phyloP scores from a whole-genome alignment of 257 asterid species.

The Nemophila menziesii region DNA sequence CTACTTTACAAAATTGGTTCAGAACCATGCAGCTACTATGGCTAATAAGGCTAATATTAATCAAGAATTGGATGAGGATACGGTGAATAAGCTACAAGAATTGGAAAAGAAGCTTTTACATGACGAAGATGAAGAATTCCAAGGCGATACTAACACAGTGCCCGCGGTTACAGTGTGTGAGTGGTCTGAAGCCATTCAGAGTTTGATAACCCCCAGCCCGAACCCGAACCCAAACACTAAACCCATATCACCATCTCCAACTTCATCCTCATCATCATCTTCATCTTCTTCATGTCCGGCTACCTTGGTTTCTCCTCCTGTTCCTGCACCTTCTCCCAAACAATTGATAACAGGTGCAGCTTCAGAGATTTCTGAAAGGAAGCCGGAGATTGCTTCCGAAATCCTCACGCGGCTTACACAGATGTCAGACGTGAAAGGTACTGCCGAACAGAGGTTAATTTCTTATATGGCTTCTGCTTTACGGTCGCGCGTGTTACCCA shows the following conservation, averaged over 20 bases:
- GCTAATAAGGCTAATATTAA: slow-evolving; percentile 7
- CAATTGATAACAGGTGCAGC: slow-evolving; percentile 51
- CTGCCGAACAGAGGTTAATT: slow-evolving; percentile 49
- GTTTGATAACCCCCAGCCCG: slow-evolving; percentile 20
- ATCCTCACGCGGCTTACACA: slow-evolving; percentile 75
- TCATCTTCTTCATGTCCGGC: slow-evolving; percentile 71
- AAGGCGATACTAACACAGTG: slow-evolving; percentile 22
- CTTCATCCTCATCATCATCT: slow-evolving; percentile 72
- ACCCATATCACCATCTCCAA: slow-evolving; percentile 49
- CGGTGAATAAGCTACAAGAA: slow-evolving; percentile 52
- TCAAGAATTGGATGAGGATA: slow-evolving; percentile 30
- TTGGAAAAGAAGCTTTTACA: slow-evolving; percentile 64
- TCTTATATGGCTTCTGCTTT: slow-evolving; percentile 28
- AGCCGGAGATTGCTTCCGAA: slow-evolving; percentile 39
- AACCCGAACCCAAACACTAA: slow-evolving; percentile 21
- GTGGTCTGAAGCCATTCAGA: slow-evolving; percentile 71
- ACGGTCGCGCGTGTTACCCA: slow-evolving; percentile 39
- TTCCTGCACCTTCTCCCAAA: slow-evolving; percentile 39
- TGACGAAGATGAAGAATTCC: slow-evolving; percentile 39
- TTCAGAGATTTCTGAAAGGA: slow-evolving; percentile 42
- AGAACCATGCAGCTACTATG: slow-evolving; percentile 12
- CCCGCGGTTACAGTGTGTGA: slow-evolving; percentile 52
- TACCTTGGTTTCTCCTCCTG: slow-evolving; percentile 52
- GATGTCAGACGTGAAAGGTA: slow-evolving; percentile 40
- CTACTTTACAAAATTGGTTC: slow-evolving; percentile 27